Conservation (phyloP, 495 filamentous ascomycete species). For the Penicillium robsamsonii region DNA sequence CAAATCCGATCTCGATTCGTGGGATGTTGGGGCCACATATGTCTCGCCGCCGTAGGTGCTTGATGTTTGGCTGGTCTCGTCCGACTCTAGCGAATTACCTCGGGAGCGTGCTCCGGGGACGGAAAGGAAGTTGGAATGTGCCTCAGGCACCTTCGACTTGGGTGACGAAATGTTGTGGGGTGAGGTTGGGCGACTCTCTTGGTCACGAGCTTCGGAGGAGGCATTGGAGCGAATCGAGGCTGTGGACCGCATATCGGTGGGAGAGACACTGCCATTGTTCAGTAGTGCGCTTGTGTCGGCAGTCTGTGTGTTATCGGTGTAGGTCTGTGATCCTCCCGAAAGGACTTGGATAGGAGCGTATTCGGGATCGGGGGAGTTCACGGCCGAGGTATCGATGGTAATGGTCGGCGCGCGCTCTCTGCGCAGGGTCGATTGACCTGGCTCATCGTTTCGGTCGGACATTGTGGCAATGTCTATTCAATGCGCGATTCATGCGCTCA, state of each 20-base stretch:
- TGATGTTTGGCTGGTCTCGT: conserved; percentile 48
- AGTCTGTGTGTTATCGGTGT: conserved; percentile 44
- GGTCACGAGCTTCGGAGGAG: conserved; percentile 72
- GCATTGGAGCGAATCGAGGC: conserved; percentile 53
- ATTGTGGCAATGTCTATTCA: conserved; percentile 26
- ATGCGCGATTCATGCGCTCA: conserved; percentile 20
- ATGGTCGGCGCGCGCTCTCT: conserved; percentile 62
- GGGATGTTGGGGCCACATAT: conserved; percentile 37
- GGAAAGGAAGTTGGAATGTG: conserved; percentile 57
- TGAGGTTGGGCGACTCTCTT: conserved; percentile 75
- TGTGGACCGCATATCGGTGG: conserved; percentile 57
- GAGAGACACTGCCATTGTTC: conserved; percentile 47
- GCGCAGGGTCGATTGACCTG: conserved; percentile 32
- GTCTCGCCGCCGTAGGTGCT: conserved; percentile 54
- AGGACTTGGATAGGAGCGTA: conserved; percentile 28
- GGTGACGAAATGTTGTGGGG: conserved; percentile 87
- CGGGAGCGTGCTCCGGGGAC: conserved; percentile 62
- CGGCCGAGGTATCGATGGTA: conserved; percentile 72
- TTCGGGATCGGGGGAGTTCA: conserved; percentile 40
- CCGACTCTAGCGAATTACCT: conserved; percentile 64
- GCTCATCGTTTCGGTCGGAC: conserved; percentile 34
- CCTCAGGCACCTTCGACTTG: conserved; percentile 47
- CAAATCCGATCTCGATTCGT: conserved; percentile 34
- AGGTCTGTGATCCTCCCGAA: conserved; percentile 40
- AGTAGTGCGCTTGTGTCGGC: conserved; percentile 40